Conservation (phyloP, 164 flowering plant species). For the Santalum album region DNA sequence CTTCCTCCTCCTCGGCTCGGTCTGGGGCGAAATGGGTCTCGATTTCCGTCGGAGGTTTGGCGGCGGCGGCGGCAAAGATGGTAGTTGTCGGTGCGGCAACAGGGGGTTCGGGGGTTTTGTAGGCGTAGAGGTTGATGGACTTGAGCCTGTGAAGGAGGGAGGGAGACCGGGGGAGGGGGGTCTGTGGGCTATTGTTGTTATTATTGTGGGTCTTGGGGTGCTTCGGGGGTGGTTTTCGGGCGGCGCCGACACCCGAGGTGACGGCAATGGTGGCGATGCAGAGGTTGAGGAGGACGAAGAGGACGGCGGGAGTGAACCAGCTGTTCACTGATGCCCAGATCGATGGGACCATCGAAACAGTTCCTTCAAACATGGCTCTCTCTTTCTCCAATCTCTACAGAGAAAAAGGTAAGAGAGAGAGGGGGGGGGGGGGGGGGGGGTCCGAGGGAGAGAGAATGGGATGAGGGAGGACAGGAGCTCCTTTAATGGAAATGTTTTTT, state of each 20-base stretch:
- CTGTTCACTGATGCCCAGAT: slow-evolving; percentile 26
- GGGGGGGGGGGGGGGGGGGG: not conserved
- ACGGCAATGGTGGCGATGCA: slow-evolving; percentile 3
- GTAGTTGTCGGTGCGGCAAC: not conserved
- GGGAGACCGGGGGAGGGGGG: not conserved
- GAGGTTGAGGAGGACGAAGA: slow-evolving; percentile 6
- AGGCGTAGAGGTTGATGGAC: slow-evolving; percentile 1
- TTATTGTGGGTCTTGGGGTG: not conserved
- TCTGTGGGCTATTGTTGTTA: not conserved
- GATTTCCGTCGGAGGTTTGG: not conserved
- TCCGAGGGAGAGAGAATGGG: no score
- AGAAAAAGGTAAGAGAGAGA: not conserved
- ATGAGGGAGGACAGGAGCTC: no score
- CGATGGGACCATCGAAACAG: slow-evolving; percentile 17
- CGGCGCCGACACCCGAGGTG: not conserved
- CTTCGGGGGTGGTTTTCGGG: not conserved
- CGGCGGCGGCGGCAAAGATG: not conserved
- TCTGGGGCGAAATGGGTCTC: not conserved
- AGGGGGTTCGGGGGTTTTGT: not conserved
- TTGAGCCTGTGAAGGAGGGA: not conserved
- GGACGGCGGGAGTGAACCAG: slow-evolving; percentile 4
- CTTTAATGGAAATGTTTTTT: no score
- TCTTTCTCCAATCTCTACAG: not conserved
- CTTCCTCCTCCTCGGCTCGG: not conserved
- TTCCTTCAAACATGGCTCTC: slow-evolving; percentile 25